phyloP scores from a whole-genome alignment of 169 alveolate species.

The Plasmodium relictum region DNA sequence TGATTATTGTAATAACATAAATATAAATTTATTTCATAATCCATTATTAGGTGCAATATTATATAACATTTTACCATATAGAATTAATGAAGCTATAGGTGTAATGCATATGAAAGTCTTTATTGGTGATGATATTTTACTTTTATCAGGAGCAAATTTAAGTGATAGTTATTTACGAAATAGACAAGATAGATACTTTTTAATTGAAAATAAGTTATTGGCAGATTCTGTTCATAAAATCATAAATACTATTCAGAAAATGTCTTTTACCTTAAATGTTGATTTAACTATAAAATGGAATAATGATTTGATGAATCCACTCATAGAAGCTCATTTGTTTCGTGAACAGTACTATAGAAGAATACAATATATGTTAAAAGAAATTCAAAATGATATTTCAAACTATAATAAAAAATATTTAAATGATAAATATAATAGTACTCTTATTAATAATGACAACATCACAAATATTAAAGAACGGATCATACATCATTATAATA shows the following conservation, averaged over 20 bases:
- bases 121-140: constrained; percentile 80
- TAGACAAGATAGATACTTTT: constrained; percentile 83
- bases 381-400: constrained; percentile 28
- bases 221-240: constrained; percentile 84
- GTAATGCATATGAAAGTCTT: constrained; percentile 85
- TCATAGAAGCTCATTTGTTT: constrained; percentile 75
- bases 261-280: constrained; percentile 77
- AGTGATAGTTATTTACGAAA: constrained; percentile 81
- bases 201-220: constrained; percentile 81
- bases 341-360: constrained; percentile 72
- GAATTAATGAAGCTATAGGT: constrained; percentile 85
- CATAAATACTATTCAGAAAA: constrained; percentile 78
- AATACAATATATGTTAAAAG: constrained; percentile 22
- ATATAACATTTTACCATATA: constrained; percentile 79
- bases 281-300: constrained; percentile 78
- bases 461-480: not conserved
- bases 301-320: constrained; percentile 84
- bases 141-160: constrained; percentile 85
- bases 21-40: constrained; percentile 81
- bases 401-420: not conserved
- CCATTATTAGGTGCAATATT: constrained; percentile 81
- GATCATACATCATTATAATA: not conserved
- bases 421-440: not conserved
- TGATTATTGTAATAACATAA: constrained; percentile 45
- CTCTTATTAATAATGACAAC: not conserved